Percentiles rank a stretch among this genome's conserved stretches.
phyloP scores from a whole-genome alignment of 163 green algal species.

The Scenedesmus sp. region DNA sequence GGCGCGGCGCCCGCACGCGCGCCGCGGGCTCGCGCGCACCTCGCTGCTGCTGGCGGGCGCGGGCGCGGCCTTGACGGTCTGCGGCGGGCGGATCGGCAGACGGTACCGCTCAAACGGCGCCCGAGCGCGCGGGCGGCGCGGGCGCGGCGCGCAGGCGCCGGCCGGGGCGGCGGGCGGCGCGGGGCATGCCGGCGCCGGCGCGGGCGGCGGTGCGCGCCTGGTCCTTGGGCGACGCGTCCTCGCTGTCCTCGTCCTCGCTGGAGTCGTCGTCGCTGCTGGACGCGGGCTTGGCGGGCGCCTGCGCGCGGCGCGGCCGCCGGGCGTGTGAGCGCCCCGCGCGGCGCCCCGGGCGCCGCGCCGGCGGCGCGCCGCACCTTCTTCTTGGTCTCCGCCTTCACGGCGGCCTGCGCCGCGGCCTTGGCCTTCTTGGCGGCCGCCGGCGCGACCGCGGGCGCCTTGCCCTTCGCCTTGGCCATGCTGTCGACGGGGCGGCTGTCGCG shows the following conservation, averaged over 20 bases:
- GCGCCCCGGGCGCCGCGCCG: neutral
- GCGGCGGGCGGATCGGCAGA: too few relatives aligned
- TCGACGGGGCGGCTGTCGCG: neutral
- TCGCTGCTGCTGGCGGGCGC: slow-evolving; percentile 38
- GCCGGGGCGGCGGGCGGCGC: too few relatives aligned
- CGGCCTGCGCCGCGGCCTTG: slow-evolving; percentile 48
- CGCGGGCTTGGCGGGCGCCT: slow-evolving; percentile 23
- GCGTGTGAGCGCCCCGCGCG: neutral
- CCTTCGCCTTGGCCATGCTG: slow-evolving; percentile 44
- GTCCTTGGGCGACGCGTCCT: slow-evolving; percentile 14
- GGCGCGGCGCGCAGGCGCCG: too few relatives aligned
- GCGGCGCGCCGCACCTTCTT: slow-evolving; percentile 47
- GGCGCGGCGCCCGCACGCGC: too few relatives aligned
- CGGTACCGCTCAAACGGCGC: too few relatives aligned
- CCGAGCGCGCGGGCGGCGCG: too few relatives aligned
- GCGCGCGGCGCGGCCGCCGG: neutral
- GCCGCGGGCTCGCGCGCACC: too few relatives aligned
- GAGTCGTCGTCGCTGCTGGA: slow-evolving; percentile 34
- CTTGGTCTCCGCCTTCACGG: slow-evolving; percentile 50
- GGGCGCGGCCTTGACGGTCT: slow-evolving; percentile 31
- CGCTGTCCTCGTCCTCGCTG: slow-evolving; percentile 24
- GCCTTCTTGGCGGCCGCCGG: slow-evolving; percentile 25
- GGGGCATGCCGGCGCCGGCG: too few relatives aligned
- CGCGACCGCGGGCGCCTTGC: neutral
- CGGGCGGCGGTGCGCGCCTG: slow-evolving; percentile 22